These are phyloP conservation scores for Candida endomychidarum DNA, from an alignment of 805 yeast species.

Conservation along the genomic window DNA sequence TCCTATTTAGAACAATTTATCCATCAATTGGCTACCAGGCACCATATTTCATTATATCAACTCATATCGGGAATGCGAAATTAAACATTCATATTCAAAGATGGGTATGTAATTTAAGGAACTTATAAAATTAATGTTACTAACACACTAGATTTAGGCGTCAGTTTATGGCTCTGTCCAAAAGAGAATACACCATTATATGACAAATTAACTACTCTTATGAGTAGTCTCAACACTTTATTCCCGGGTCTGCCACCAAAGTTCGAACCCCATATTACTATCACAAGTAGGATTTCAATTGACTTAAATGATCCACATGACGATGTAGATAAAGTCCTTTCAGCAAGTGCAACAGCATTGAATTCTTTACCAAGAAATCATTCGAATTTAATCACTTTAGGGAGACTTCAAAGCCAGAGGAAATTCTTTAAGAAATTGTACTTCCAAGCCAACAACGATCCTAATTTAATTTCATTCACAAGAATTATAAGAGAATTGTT, in stretches of 20 bases:
- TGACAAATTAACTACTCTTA: slow-evolving; percentile 58
- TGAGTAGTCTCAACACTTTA: slow-evolving; percentile 65
- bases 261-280: slow-evolving; percentile 77
- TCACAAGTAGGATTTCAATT: slow-evolving; percentile 60
- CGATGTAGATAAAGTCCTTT: slow-evolving; percentile 59
- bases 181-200: slow-evolving; percentile 49
- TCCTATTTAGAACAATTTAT: no score
- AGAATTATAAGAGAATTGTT: slow-evolving; percentile 57
- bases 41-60: no score
- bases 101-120: slow-evolving; percentile 3
- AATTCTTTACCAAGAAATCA: slow-evolving; percentile 41
- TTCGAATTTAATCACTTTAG: slow-evolving; percentile 39
- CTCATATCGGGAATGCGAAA: not conserved
- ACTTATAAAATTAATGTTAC: slow-evolving; percentile 1
- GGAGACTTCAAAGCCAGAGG: slow-evolving; percentile 48
- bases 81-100: not conserved
- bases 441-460: slow-evolving; percentile 44
- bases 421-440: slow-evolving; percentile 54
- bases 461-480: slow-evolving; percentile 53
- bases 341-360: slow-evolving; percentile 57
- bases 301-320: slow-evolving; percentile 42
- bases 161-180: slow-evolving; percentile 78
- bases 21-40: no score
- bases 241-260: slow-evolving; percentile 65
- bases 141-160: slow-evolving; percentile 14